Evolutionary conservation across 1,284 basidiomycete genomes (phyloP).

Genomic region (Kalmanozyma brasiliensis): DNA sequence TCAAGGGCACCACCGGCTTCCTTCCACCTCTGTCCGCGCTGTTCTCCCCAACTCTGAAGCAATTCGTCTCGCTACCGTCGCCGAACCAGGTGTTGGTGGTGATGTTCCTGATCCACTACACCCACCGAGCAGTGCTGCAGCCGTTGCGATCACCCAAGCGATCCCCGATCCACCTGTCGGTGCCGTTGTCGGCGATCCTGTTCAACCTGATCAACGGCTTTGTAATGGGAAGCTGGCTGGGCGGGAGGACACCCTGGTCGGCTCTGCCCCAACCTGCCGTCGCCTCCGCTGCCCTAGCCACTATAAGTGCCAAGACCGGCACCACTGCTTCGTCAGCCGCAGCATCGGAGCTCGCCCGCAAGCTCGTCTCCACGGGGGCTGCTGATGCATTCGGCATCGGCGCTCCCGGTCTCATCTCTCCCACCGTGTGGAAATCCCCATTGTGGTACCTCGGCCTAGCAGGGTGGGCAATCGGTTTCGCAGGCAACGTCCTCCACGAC

Average conservation of each 20-base stretch:
- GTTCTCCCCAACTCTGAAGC: constrained; percentile 58
- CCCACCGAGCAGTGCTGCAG: constrained; percentile 82
- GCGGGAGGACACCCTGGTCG: constrained; percentile 49
- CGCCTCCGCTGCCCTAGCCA: constrained; percentile 54
- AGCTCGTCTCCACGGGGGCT: constrained; percentile 23
- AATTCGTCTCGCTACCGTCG: constrained; percentile 66
- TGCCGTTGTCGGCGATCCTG: constrained; percentile 73
- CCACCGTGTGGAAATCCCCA: constrained; percentile 59
- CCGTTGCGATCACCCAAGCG: constrained; percentile 84
- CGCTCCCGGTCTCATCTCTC: constrained; percentile 49
- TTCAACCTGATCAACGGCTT: constrained; percentile 83
- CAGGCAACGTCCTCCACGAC: constrained; percentile 85
- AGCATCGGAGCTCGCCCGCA: constrained; percentile 22
- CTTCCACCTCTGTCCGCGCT: constrained; percentile 26
- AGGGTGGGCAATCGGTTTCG: constrained; percentile 78
- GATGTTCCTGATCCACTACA: constrained; percentile 81
- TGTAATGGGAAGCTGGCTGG: constrained; percentile 75
- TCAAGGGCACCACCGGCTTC: constrained; percentile 18
- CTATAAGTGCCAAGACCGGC: constrained; percentile 13
- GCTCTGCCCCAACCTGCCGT: constrained; percentile 60
- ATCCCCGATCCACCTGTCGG: constrained; percentile 78
- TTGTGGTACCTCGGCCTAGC: constrained; percentile 75
- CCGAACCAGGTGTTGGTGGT: constrained; percentile 74
- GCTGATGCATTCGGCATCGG: constrained; percentile 24
- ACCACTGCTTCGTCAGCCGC: constrained; percentile 9